Evolutionary conservation across 225 moss, liverwort and hornwort species (phyloP).

Genomic region (Asterella californica): DNA sequence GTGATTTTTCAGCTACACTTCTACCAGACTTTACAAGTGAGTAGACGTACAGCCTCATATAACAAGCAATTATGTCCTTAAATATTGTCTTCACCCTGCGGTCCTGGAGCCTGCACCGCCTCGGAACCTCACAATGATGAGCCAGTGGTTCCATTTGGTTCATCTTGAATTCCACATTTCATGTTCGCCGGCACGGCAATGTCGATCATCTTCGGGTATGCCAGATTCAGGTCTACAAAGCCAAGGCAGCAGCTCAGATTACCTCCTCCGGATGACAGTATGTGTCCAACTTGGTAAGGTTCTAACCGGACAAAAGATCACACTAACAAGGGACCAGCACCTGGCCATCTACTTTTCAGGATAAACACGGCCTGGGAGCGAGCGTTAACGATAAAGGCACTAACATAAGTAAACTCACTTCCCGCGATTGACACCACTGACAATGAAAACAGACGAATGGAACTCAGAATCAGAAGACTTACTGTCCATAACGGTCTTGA

Average conservation of each 20-base stretch:
- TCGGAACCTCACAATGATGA: background rate
- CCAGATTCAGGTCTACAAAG: conserved; percentile 46
- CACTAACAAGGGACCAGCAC: too few relatives aligned
- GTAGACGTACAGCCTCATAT: background rate
- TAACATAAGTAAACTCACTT: too few relatives aligned
- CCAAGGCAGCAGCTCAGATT: background rate
- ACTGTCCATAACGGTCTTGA: conserved; percentile 68
- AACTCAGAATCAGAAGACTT: conserved; percentile 13
- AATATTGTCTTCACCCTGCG: background rate
- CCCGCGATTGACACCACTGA: background rate
- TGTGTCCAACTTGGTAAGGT: too few relatives aligned
- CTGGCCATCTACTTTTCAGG: too few relatives aligned
- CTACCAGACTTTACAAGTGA: background rate
- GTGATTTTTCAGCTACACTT: background rate
- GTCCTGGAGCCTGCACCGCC: background rate
- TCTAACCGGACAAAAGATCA: too few relatives aligned
- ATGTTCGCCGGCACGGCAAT: conserved; percentile 69
- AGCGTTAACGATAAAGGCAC: too few relatives aligned
- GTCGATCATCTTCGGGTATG: conserved; percentile 79
- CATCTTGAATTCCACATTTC: conserved; percentile 71
- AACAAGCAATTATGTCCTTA: background rate
- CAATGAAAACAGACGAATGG: background rate
- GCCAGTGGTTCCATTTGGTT: background rate
- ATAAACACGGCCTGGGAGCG: too few relatives aligned
- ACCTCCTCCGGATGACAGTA: background rate